Evolutionary conservation across 179 eudicot species (phyloP).

Genomic region (Beta lomatogona): DNA sequence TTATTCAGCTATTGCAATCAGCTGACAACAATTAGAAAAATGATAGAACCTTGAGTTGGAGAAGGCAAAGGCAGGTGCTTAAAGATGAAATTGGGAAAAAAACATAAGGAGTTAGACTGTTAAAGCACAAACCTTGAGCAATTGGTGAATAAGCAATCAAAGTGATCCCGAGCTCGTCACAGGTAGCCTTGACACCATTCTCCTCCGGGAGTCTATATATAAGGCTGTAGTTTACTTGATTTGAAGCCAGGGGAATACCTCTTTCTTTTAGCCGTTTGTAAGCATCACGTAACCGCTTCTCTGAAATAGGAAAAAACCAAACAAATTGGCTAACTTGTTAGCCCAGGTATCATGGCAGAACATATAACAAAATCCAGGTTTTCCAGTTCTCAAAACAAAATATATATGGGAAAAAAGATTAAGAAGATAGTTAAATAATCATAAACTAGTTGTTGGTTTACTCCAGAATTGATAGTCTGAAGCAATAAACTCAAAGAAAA

Average conservation of each 20-base stretch:
- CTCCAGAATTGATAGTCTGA: not conserved
- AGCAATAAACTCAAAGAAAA: not conserved
- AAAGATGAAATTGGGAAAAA: not conserved
- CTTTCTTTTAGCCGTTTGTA: conserved; percentile 68
- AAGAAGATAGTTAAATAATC: no score
- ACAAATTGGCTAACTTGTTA: not conserved
- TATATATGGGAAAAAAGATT: not conserved
- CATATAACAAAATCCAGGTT: not conserved
- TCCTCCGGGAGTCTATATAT: conserved; percentile 86
- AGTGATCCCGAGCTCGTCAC: conserved; percentile 94
- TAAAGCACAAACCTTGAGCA: conserved; percentile 71
- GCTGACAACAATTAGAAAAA: not conserved
- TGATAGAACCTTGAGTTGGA: not conserved
- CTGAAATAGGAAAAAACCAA: conserved; percentile 34
- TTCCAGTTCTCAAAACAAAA: not conserved
- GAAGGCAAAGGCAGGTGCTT: not conserved
- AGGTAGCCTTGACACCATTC: conserved; percentile 91
- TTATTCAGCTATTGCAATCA: no score
- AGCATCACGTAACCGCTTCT: conserved; percentile 81
- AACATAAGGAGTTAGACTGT: not conserved
- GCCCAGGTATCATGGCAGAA: not conserved
- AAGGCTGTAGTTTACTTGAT: conserved; percentile 97
- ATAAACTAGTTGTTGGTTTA: no score
- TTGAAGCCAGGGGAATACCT: conserved; percentile 92
- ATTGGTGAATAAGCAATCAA: conserved; percentile 93